Evolutionary conservation across 225 moss, liverwort and hornwort species (phyloP).

Genomic region (Marchantia paleacea): DNA sequence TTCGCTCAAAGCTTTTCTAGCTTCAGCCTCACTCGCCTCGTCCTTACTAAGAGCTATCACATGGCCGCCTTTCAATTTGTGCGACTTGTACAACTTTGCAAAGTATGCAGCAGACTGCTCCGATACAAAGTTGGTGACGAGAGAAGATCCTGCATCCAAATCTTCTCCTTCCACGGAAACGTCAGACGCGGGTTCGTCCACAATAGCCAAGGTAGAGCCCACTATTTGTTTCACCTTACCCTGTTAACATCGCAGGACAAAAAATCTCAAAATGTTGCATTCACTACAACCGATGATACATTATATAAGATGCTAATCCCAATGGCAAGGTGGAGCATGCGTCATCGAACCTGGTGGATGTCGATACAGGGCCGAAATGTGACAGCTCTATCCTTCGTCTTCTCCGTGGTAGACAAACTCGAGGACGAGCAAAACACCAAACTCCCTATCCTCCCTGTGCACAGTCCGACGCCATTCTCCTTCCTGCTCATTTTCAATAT

Average conservation of each 20-base stretch:
- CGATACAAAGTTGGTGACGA: conserved; percentile 94
- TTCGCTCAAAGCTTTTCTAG: conserved; percentile 64
- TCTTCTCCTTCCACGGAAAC: conserved; percentile 46
- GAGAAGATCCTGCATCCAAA: conserved; percentile 21
- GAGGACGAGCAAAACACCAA: not conserved
- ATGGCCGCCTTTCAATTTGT: conserved; percentile 74
- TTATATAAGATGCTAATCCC: not conserved
- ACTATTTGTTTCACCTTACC: conserved; percentile 99
- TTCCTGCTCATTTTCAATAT: not conserved
- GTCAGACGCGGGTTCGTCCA: not conserved
- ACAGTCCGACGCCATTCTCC: not conserved
- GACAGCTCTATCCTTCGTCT: conserved; percentile 45
- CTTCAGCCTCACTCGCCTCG: conserved; percentile 65
- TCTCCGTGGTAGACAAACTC: not conserved
- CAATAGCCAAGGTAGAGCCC: conserved; percentile 82
- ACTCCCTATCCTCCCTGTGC: not conserved
- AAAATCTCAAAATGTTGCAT: not conserved
- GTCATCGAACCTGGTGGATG: conserved; percentile 73
- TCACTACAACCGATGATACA: not conserved
- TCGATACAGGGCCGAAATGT: conserved; percentile 95
- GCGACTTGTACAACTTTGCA: conserved; percentile 77
- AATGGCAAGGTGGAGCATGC: not conserved
- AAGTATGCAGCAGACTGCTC: conserved; percentile 70
- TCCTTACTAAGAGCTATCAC: conserved; percentile 93
- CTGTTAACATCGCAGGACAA: conserved; percentile 33